Evolutionary conservation across 768 basidiomycete species (phyloP).

Genomic region (Pleurotus cornucopiae): DNA sequence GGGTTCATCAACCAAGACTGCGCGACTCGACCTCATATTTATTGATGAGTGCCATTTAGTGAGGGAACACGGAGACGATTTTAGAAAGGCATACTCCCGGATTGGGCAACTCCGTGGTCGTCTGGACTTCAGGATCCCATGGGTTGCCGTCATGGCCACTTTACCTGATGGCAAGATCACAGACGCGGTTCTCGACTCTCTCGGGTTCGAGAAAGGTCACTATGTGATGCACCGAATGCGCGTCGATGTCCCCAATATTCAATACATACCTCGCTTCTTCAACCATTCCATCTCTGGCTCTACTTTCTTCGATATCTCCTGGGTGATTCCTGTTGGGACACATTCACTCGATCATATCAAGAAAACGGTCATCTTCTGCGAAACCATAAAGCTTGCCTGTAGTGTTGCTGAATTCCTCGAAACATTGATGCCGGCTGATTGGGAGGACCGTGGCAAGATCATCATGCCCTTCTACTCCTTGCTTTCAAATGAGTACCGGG

Average conservation of each 20-base stretch:
- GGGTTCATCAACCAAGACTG: neutral
- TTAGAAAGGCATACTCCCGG: neutral
- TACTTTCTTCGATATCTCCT: neutral
- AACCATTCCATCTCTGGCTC: neutral
- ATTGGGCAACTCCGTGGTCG: neutral
- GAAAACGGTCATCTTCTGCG: neutral
- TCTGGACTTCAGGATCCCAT: neutral
- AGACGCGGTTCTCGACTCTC: neutral
- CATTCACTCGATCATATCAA: neutral
- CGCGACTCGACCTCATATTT: neutral
- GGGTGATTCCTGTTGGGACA: constrained; percentile 1
- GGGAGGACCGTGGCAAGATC: neutral
- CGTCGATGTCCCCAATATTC: neutral
- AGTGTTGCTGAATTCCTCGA: neutral
- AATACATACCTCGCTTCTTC: neutral
- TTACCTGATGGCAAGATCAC: neutral
- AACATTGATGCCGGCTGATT: neutral
- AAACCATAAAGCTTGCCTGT: neutral
- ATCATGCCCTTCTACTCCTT: neutral
- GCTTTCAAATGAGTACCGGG: no score
- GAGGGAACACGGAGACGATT: neutral
- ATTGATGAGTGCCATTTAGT: neutral
- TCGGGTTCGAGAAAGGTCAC: neutral
- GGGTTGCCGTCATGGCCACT: neutral
- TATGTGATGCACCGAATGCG: neutral